Evolutionary conservation across 495 filamentous ascomycete genomes (phyloP), one percentile per base, ranked within the genome.

Genomic region (Neurospora cerealis): DNA sequence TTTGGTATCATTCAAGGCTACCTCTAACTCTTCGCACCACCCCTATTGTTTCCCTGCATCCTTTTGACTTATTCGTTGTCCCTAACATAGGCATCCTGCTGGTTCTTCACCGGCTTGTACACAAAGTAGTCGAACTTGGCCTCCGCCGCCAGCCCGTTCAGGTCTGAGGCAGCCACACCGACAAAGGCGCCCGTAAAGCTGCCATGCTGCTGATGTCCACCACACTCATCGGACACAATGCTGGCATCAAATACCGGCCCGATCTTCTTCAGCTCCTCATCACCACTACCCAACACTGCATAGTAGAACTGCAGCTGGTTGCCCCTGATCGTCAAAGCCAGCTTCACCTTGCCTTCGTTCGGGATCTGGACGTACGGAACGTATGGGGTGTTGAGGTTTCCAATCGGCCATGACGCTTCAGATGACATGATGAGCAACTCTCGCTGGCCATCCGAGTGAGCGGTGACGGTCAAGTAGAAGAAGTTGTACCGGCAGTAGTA

Each of bases 401-500:
- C 83, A 28, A 84, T 78, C 9, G 87, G 87, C 82, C 81, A 88
- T 0, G 85, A 86, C 19, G 77, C 84, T 77, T 89, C 86, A 6
- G 85, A 87, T 11, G 80, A 79, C 77, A 87, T 74, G 72, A 89
- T 85, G 8, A 87, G 79, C 37, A 89, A 77, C 75, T 89, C 87
- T 1, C 87, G 80, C 73, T 86, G 82, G 19, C 87, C 86, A 73
- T 88, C 85, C 4, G 82, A 80, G 73, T 88, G 82, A 1, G 86
- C 86, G n/a, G 85, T 85, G 13, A 89, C 86, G 0, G 86, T 84
- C 8, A 89, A 79, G 72, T 89, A 89, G 80, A 88, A 88, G 78
- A 89, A 88, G 77, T 89, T 89, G 80, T 80, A 88, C 5, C 87
- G 86, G 75, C 86, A 87, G 78, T 89, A 89, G 75, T 88, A 89